These are phyloP conservation scores for Trichoderma breve DNA, from an alignment of 2,329 filamentous ascomycete genomes.

Conservation along the genomic window DNA sequence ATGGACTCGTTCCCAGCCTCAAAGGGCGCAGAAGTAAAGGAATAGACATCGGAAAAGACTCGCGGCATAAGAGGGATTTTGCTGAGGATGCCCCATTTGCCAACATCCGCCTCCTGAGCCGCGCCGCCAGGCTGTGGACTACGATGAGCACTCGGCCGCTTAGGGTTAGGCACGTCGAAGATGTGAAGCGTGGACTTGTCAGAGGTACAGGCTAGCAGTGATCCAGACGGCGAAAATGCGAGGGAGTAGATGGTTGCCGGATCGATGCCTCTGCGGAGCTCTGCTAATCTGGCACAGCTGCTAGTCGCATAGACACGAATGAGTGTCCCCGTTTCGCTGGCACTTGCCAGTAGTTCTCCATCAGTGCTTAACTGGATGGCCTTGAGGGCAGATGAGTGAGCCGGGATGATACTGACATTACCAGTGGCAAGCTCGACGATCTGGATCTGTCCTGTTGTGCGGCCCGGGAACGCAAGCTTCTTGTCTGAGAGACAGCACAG, in stretches of 20 bases:
- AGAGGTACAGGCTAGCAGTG: constrained; percentile 83
- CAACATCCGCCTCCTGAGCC: constrained; percentile 48
- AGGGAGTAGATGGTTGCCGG: constrained; percentile 84
- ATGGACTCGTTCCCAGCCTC: constrained; percentile 74
- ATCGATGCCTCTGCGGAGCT: constrained; percentile 86
- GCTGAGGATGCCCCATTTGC: constrained; percentile 83
- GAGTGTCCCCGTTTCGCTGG: constrained; percentile 86
- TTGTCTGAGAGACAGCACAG: constrained; percentile 74
- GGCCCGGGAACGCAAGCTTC: constrained; percentile 80
- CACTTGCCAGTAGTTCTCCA: constrained; percentile 79
- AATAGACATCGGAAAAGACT: constrained; percentile 86
- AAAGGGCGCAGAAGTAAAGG: constrained; percentile 76
- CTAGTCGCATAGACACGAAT: constrained; percentile 80
- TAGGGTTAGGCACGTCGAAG: constrained; percentile 73
- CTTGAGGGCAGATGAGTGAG: constrained; percentile 75
- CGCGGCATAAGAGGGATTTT: constrained; percentile 82
- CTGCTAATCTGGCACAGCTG: constrained; percentile 76
- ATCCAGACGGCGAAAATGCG: constrained; percentile 78
- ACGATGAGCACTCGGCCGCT: constrained; percentile 37
- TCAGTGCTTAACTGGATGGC: constrained; percentile 78
- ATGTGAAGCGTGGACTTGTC: constrained; percentile 96
- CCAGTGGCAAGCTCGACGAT: constrained; percentile 74
- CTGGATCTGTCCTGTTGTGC: constrained; percentile 84
- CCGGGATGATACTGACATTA: constrained; percentile 90
- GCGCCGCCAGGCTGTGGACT: constrained; percentile 31